A percentile compares a stretch with the other conserved stretches of the same genome.
Evolutionary conservation across 176 grass and related monocot species (phyloP).

Genomic region (Calamus simplicifolius): DNA sequence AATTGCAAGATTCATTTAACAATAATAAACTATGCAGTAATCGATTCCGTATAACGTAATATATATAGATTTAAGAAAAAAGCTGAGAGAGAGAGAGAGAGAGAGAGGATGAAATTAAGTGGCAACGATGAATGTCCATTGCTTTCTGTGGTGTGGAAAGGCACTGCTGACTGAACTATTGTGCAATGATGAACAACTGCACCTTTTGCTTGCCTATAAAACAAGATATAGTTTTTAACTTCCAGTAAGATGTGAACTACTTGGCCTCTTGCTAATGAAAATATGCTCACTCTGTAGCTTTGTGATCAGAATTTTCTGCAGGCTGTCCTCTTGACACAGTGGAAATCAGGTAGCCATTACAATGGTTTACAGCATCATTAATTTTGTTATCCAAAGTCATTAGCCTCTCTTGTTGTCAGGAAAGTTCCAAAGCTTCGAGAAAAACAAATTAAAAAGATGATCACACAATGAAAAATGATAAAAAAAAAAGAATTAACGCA

Average conservation of each 20-base stretch:
- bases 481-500: background rate
- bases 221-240: background rate
- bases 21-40: no score
- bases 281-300: conserved; percentile 41
- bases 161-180: no score
- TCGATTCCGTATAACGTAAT: no score
- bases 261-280: conserved; percentile 1
- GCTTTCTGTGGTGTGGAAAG: no score
- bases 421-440: conserved; percentile 64
- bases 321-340: conserved; percentile 38
- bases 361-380: conserved; percentile 5
- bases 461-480: background rate
- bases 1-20: no score
- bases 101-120: no score
- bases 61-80: no score
- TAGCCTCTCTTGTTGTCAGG: conserved; percentile 35
- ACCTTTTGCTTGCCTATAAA: no score
- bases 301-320: conserved; percentile 16
- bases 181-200: no score
- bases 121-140: no score
- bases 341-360: conserved; percentile 20
- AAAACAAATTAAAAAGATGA: background rate
- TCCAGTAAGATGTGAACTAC: background rate
- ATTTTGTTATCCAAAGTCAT: conserved; percentile 22
- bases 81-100: no score